Percentiles rank a stretch among this genome's conserved stretches.
Conservation (phyloP, 1,284 basidiomycete species). For the Somion occarium region DNA sequence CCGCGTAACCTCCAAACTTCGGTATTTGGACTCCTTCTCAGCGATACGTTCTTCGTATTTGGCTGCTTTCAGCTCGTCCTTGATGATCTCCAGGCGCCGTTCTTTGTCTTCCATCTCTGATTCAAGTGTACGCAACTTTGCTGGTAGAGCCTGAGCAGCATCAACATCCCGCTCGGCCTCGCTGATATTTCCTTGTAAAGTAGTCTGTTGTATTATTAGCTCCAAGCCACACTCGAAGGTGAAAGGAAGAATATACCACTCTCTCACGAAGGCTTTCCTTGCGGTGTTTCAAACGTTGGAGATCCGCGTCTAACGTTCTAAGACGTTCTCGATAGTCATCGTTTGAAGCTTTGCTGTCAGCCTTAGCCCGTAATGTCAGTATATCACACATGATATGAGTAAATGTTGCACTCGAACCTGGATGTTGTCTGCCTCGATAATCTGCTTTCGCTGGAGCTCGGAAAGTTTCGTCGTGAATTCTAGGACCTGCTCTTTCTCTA, state of each 20-base stretch:
- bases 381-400: constrained; percentile 2
- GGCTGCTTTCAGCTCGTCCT: constrained; percentile 52
- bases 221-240: background rate
- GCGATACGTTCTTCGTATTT: constrained; percentile 71
- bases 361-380: background rate
- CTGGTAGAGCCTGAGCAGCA: constrained; percentile 18
- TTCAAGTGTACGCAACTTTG: constrained; percentile 31
- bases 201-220: constrained; percentile 11
- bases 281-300: constrained; percentile 49
- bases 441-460: constrained; percentile 55
- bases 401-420: constrained; percentile 52
- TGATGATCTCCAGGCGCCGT: constrained; percentile 50
- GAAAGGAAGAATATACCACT: constrained; percentile 46
- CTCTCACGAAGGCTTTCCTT: constrained; percentile 52
- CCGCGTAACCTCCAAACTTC: constrained; percentile 64
- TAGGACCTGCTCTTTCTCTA: constrained; percentile 62
- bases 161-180: constrained; percentile 23
- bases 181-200: constrained; percentile 16
- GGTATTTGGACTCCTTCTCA: constrained; percentile 50
- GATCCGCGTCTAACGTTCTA: constrained; percentile 46
- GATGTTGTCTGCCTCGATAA: constrained; percentile 50
- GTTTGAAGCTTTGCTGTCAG: constrained; percentile 45
- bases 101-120: constrained; percentile 61
- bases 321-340: constrained; percentile 58
- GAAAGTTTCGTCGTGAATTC: constrained; percentile 65